A percentile compares a stretch with the other conserved stretches of the same genome.
These are phyloP conservation scores for Solanum pimpinellifolium DNA, from an alignment of 257 asterid species.

Conservation along the genomic window DNA sequence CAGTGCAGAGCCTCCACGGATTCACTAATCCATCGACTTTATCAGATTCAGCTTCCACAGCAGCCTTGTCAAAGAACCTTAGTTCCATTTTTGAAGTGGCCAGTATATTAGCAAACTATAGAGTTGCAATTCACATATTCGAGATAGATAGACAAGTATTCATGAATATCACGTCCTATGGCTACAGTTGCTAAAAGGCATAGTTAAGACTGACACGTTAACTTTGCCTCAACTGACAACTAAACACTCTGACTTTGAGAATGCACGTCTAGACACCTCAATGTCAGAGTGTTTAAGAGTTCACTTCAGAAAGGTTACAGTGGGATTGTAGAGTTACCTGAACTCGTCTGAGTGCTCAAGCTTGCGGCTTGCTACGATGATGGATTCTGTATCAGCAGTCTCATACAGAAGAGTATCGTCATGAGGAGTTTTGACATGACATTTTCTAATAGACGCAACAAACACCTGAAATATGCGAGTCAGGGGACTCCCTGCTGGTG, in stretches of 20 bases:
- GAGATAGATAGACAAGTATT: background rate
- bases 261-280: background rate
- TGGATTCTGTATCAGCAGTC: constrained; percentile 37
- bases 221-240: background rate
- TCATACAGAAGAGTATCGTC: constrained; percentile 59
- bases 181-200: background rate
- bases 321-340: constrained; percentile 23
- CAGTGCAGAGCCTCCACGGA: constrained; percentile 73
- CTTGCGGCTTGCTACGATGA: constrained; percentile 62
- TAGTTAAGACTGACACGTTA: background rate
- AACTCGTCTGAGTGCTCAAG: constrained; percentile 61
- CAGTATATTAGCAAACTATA: background rate
- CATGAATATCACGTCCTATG: background rate
- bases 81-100: background rate
- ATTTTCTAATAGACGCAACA: constrained; percentile 45
- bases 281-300: background rate
- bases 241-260: background rate
- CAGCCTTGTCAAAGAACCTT: constrained; percentile 86
- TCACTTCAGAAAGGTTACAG: background rate
- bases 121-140: background rate
- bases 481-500: constrained; percentile 84
- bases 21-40: constrained; percentile 6
- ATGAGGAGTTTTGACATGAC: constrained; percentile 24
- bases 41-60: constrained; percentile 39
- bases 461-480: constrained; percentile 62